Evolutionary conservation across 2,329 filamentous ascomycete species (phyloP).

Genomic region (Daldinia sp.): DNA sequence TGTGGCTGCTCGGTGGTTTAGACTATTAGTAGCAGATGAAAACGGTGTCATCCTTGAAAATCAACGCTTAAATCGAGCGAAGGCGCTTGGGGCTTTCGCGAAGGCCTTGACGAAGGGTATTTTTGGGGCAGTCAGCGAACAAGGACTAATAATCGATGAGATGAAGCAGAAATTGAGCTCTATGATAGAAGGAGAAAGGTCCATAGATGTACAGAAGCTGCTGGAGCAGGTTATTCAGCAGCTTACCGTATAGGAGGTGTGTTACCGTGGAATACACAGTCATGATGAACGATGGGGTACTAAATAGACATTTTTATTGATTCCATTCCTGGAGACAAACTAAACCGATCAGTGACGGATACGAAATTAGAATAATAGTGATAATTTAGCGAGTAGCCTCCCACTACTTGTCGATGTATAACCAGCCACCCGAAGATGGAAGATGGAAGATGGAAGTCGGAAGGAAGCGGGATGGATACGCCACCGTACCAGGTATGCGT

Average conservation of each 20-base stretch:
- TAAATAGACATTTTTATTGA: not conserved
- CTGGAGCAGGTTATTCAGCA: constrained; percentile 49
- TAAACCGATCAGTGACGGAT: not conserved
- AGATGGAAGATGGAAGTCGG: too few species aligned
- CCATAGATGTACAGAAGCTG: constrained; percentile 55
- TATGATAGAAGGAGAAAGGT: constrained; percentile 54
- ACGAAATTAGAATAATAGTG: not conserved
- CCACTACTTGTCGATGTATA: too few species aligned
- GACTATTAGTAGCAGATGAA: constrained; percentile 56
- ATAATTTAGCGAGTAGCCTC: too few species aligned
- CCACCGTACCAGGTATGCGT: too few species aligned
- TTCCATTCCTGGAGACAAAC: not conserved
- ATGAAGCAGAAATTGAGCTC: constrained; percentile 47
- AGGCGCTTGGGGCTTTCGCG: constrained; percentile 54
- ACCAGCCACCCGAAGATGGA: too few species aligned
- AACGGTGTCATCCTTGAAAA: constrained; percentile 59
- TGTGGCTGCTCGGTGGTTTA: constrained; percentile 52
- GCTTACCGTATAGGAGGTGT: constrained; percentile 9
- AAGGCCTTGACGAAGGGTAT: constrained; percentile 54
- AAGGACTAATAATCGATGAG: constrained; percentile 38
- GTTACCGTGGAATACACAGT: not conserved
- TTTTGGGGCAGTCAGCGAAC: constrained; percentile 48
- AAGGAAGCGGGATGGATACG: too few species aligned
- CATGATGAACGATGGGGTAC: not conserved
- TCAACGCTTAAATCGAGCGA: constrained; percentile 58